phyloP scores from a whole-genome alignment of 306 rosid species.

The Vigna hirtella region DNA sequence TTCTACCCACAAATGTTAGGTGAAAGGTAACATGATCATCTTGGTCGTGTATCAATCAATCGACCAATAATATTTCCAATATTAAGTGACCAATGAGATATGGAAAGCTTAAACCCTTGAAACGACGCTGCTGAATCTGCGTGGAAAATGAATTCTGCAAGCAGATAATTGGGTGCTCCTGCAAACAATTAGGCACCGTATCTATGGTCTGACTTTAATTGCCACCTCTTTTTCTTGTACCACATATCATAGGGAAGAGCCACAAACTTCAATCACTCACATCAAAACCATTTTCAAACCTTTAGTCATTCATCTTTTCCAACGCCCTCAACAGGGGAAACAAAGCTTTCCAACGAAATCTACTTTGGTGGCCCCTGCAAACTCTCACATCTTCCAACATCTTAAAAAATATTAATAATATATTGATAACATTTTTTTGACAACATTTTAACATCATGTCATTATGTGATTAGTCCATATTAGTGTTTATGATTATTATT shows the following conservation, averaged over 20 bases:
- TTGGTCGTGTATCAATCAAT: neutral
- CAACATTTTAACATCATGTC: accelerated
- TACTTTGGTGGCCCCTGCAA: too few species aligned
- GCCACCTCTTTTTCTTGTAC: neutral
- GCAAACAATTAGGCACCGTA: neutral
- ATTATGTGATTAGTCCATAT: too few species aligned
- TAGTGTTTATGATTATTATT: too few species aligned
- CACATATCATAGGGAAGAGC: neutral
- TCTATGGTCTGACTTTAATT: neutral
- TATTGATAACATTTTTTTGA: accelerated
- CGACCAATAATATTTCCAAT: neutral
- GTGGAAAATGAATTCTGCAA: neutral
- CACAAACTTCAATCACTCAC: neutral
- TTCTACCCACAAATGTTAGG: neutral
- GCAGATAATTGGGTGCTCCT: neutral
- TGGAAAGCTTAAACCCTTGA: neutral
- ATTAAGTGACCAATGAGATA: neutral
- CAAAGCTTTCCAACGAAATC: too few species aligned
- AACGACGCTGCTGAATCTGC: neutral
- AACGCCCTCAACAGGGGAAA: neutral
- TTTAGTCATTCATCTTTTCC: neutral
- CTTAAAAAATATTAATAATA: too few species aligned
- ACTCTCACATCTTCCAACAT: neutral
- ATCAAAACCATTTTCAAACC: neutral
- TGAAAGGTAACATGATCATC: neutral